These are phyloP conservation scores for Dactylonectria macrodidyma DNA, from an alignment of 2,329 filamentous ascomycete species.

Conservation along the genomic window DNA sequence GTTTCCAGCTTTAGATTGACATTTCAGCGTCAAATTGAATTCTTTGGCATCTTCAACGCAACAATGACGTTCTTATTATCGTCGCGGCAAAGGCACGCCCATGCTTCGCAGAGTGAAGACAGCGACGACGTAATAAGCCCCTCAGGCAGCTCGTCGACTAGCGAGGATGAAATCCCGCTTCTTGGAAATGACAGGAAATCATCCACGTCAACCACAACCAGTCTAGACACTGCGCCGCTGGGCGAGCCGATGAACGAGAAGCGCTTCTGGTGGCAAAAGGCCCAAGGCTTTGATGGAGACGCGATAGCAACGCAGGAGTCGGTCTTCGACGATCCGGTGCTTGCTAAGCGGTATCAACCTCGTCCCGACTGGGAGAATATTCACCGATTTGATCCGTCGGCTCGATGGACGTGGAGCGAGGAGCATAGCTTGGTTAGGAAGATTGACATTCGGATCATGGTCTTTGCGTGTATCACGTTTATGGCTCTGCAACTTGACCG, in stretches of 20 bases:
- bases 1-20: background rate
- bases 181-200: conserved; percentile 15
- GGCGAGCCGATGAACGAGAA: conserved; percentile 24
- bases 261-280: conserved; percentile 23
- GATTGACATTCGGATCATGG: conserved; percentile 60
- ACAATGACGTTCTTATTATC: conserved; percentile 26
- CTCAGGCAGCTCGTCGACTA: background rate
- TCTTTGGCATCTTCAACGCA: background rate
- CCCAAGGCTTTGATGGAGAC: conserved; percentile 8
- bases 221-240: background rate
- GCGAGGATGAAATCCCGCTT: conserved; percentile 25
- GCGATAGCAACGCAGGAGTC: conserved; percentile 30
- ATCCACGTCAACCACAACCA: background rate
- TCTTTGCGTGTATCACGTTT: conserved; percentile 61
- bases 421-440: conserved; percentile 56
- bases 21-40: background rate
- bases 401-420: conserved; percentile 60
- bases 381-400: conserved; percentile 63
- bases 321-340: conserved; percentile 32
- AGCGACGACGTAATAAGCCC: conserved; percentile 4
- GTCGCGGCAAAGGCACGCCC: background rate
- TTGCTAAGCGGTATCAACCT: conserved; percentile 29
- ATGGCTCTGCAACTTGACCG: conserved; percentile 64
- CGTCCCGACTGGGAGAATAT: conserved; percentile 51
- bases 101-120: background rate